Evolutionary conservation across 2,329 filamentous ascomycete genomes (phyloP).

Genomic region (Fusarium annulatum): DNA sequence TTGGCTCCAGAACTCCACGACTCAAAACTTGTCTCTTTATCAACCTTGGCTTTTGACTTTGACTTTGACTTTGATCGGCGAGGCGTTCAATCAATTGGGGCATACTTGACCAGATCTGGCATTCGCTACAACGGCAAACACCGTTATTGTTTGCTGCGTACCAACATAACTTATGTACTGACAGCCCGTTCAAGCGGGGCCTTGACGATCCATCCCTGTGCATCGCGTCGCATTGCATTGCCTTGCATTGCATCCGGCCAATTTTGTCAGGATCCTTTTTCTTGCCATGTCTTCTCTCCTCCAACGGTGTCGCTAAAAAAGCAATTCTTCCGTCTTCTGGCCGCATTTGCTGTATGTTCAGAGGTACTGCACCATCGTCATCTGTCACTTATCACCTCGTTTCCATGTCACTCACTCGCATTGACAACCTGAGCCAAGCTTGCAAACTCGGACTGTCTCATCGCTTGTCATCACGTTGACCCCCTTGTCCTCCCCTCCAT

Average conservation of each 20-base stretch:
- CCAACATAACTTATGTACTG: not conserved
- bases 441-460: constrained; percentile 38
- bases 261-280: constrained; percentile 5
- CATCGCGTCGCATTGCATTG: constrained; percentile 11
- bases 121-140: not conserved
- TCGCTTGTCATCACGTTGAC: constrained; percentile 36
- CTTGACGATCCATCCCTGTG: constrained; percentile 22
- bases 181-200: constrained; percentile 33
- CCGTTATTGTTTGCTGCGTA: not conserved
- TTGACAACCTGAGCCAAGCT: constrained; percentile 3
- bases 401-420: constrained; percentile 1
- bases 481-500: constrained; percentile 44
- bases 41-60: not conserved
- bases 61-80: constrained; percentile 2
- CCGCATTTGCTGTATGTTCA: not conserved
- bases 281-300: constrained; percentile 5
- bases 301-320: constrained; percentile 21
- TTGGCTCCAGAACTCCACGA: constrained; percentile 20
- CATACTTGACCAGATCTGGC: not conserved
- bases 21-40: not conserved
- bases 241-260: constrained; percentile 3
- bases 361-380: not conserved
- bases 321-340: constrained; percentile 16
- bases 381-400: constrained; percentile 8
- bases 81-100: not conserved